Evolutionary conservation across 2,329 filamentous ascomycete species (phyloP), one percentile per base, ranked within the genome.

Genomic region (Colletotrichum theobromicola): DNA sequence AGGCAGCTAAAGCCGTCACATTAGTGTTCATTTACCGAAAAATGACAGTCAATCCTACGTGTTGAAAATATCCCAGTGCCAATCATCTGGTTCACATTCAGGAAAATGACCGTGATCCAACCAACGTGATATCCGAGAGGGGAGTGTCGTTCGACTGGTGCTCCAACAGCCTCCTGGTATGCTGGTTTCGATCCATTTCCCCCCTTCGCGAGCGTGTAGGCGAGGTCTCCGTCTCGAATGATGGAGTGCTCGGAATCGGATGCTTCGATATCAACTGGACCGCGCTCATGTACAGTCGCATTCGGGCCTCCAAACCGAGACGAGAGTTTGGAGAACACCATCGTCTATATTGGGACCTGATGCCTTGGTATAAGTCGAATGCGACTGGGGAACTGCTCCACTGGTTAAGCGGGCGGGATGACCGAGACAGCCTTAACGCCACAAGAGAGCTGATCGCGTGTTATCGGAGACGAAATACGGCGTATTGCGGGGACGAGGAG

Each of bases 31-130:
- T 10, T 24, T 12, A 9, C 30, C 4, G 3, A 7, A 9, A 10
- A 3, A 5, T 3, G 7, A 15, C 15, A 4, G 4, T 21, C 32
- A 7, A 15, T 7, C 15, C 9, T 79, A 92, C 90, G 91, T 0
- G 91, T 93, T 1, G 91, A 93, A 71, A 90, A 92, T 26, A 92
- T 88, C 42, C 90, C 90, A 0, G 90, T 92, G 1, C 91, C 91
- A 57, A 93, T 85, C 90, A 93, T 93, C 80, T 89, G 88, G 71
- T 88, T 90, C 46, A 93, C 80, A 72, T 93, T 93, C 67, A 93
- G 80, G 37, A 91, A 91, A 37, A 92, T 83, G 24, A 91, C 88
- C 0, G 90, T 90, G 5, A 89, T 76, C 70, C 85, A 87, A 7
- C 87, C 87, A 15, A 93, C 90, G 12, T 88, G 83, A 74, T 92